These are phyloP conservation scores for Vanrija sp. DNA, from an alignment of 1,284 basidiomycete genomes.

Conservation along the genomic window DNA sequence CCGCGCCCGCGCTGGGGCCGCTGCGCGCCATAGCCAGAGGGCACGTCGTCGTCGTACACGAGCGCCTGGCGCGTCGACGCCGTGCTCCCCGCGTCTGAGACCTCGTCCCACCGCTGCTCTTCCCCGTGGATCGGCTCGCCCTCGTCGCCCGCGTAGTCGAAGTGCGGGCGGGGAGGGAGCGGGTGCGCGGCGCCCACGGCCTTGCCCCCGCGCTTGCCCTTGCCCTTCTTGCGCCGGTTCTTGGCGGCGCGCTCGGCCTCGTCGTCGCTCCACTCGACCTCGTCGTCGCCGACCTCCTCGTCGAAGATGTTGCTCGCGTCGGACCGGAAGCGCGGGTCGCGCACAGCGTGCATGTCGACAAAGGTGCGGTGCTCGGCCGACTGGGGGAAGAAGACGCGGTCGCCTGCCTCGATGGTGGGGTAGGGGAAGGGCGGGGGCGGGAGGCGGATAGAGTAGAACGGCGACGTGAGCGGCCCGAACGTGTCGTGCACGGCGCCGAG, in stretches of 20 bases:
- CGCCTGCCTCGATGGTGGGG: conserved; percentile 27
- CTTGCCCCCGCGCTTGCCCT: background rate
- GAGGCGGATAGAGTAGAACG: conserved; percentile 51
- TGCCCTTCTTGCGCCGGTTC: conserved; percentile 37
- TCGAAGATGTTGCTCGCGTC: conserved; percentile 57
- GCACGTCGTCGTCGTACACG: conserved; percentile 20
- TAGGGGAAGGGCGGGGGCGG: conserved; percentile 46
- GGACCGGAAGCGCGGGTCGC: conserved; percentile 50
- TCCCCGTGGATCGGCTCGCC: conserved; percentile 27
- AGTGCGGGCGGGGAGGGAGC: conserved; percentile 36
- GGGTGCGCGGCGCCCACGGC: conserved; percentile 1
- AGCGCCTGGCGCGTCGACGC: conserved; percentile 2
- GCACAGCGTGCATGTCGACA: conserved; percentile 50
- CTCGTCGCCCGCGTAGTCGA: conserved; percentile 33
- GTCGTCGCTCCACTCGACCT: conserved; percentile 57
- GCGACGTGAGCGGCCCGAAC: conserved; percentile 55
- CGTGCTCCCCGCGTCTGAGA: conserved; percentile 20
- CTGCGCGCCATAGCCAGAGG: background rate
- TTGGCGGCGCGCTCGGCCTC: conserved; percentile 55
- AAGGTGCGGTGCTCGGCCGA: conserved; percentile 47
- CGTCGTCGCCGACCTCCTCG: conserved; percentile 55
- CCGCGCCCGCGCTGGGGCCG: conserved; percentile 16
- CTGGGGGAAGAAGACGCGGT: conserved; percentile 51
- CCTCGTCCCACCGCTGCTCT: conserved; percentile 15
- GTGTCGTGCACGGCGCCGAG: conserved; percentile 56